A percentile compares a stretch with the other conserved stretches of the same genome.
phyloP scores from a whole-genome alignment of 2,329 filamentous ascomycete species.

The Emergomyces orientalis region DNA sequence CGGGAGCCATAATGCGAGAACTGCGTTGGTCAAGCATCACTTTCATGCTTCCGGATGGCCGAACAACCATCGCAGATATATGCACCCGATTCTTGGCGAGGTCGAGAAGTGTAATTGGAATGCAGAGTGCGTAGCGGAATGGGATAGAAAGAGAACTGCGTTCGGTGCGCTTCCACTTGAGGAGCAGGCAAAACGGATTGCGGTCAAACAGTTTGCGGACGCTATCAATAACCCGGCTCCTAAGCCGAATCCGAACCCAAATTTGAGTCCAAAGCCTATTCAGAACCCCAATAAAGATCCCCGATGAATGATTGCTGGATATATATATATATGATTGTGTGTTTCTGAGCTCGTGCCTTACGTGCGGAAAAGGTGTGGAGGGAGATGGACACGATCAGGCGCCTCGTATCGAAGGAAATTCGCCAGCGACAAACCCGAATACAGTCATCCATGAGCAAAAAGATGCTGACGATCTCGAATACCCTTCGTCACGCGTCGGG shows the following conservation, averaged over 20 bases:
- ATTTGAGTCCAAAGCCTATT: neutral
- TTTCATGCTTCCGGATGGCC: slow-evolving; percentile 69
- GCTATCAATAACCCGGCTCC: neutral
- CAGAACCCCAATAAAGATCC: neutral
- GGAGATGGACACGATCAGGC: neutral
- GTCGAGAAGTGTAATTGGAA: slow-evolving; percentile 65
- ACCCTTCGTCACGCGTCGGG: neutral
- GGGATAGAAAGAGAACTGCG: slow-evolving; percentile 55
- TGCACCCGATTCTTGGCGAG: slow-evolving; percentile 59
- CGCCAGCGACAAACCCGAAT: neutral
- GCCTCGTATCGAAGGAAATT: neutral
- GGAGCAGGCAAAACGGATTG: slow-evolving; percentile 47
- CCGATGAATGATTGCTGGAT: neutral
- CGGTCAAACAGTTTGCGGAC: slow-evolving; percentile 12
- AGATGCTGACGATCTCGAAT: neutral
- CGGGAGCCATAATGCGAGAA: slow-evolving; percentile 57
- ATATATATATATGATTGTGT: neutral
- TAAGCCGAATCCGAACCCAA: neutral
- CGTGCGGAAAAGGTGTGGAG: neutral
- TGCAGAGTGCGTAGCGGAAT: slow-evolving; percentile 52
- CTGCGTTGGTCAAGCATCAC: slow-evolving; percentile 62
- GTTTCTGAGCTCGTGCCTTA: neutral
- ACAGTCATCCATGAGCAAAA: neutral
- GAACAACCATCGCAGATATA: slow-evolving; percentile 54
- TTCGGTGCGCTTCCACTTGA: slow-evolving; percentile 51